phyloP scores from a whole-genome alignment of 2,329 filamentous ascomycete genomes.

The Xylariaceae sp. region DNA sequence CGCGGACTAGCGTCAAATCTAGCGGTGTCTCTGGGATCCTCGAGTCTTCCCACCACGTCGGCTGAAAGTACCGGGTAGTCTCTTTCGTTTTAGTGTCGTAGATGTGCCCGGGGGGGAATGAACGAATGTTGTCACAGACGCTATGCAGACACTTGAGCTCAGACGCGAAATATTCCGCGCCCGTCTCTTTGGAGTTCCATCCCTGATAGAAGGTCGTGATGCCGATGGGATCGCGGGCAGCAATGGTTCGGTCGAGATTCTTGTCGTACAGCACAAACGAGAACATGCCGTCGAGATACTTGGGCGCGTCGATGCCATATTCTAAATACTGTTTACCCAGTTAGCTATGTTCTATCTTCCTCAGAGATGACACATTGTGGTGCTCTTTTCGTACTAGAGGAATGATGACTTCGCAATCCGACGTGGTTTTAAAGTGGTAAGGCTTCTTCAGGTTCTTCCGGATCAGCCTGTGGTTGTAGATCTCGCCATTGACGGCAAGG shows the following conservation, averaged over 20 bases:
- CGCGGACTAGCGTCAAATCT: conserved; percentile 81
- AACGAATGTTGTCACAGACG: conserved; percentile 92
- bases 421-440: conserved; percentile 98
- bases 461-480: conserved; percentile 98
- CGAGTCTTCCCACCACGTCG: conserved; percentile 86
- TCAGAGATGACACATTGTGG: neutral
- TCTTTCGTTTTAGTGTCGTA: conserved; percentile 92
- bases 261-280: conserved; percentile 98
- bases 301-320: conserved; percentile 89
- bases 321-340: conserved; percentile 75
- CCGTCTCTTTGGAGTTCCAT: conserved; percentile 81
- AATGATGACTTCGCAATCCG: conserved; percentile 98
- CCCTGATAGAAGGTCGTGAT: conserved; percentile 98
- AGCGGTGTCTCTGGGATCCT: conserved; percentile 80
- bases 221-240: conserved; percentile 94
- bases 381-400: conserved; percentile 77
- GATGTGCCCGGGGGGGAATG: conserved; percentile 93
- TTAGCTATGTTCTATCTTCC: conserved; percentile 14
- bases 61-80: conserved; percentile 87
- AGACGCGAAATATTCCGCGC: conserved; percentile 92
- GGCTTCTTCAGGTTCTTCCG: conserved; percentile 82
- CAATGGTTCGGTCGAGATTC: conserved; percentile 87
- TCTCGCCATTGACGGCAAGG: conserved; percentile 98
- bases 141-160: conserved; percentile 93
- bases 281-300: conserved; percentile 98